phyloP scores from a whole-genome alignment of 768 basidiomycete species.

The Pholiota conissans region DNA sequence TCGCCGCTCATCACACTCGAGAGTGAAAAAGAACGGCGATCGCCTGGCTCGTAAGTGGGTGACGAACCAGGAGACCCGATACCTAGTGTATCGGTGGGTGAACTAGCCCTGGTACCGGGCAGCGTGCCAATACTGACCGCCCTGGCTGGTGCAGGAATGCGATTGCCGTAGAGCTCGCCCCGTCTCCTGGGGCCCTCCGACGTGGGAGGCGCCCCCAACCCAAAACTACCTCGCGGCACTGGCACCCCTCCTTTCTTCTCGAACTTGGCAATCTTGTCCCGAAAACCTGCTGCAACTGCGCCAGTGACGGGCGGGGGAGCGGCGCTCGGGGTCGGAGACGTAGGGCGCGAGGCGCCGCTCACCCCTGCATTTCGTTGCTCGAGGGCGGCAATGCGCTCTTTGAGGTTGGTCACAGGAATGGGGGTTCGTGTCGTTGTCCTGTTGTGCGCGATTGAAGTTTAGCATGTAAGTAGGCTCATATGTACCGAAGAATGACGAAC shows the following conservation, averaged over 20 bases:
- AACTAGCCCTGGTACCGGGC: conserved; percentile 25
- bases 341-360: conserved; percentile 24
- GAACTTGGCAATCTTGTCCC: conserved; percentile 79
- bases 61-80: conserved; percentile 9
- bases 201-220: conserved; percentile 61
- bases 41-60: conserved; percentile 11
- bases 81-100: conserved; percentile 19
- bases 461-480: background rate
- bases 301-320: conserved; percentile 20
- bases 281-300: conserved; percentile 29
- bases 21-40: conserved; percentile 33
- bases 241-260: conserved; percentile 78
- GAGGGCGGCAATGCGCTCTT: conserved; percentile 81
- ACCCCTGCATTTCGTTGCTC: conserved; percentile 54
- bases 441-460: background rate
- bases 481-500: conserved; percentile 10
- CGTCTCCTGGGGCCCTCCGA: conserved; percentile 49
- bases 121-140: conserved; percentile 26
- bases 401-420: conserved; percentile 54
- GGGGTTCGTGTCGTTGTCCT: conserved; percentile 32
- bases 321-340: conserved; percentile 25
- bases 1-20: conserved; percentile 25
- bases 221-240: conserved; percentile 74
- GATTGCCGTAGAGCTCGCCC: conserved; percentile 75
- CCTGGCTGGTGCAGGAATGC: conserved; percentile 49